Percentiles rank a stretch among this genome's conserved stretches.
These are phyloP conservation scores for Mycena citricolor DNA, from an alignment of 1,284 basidiomycete species.

Conservation along the genomic window DNA sequence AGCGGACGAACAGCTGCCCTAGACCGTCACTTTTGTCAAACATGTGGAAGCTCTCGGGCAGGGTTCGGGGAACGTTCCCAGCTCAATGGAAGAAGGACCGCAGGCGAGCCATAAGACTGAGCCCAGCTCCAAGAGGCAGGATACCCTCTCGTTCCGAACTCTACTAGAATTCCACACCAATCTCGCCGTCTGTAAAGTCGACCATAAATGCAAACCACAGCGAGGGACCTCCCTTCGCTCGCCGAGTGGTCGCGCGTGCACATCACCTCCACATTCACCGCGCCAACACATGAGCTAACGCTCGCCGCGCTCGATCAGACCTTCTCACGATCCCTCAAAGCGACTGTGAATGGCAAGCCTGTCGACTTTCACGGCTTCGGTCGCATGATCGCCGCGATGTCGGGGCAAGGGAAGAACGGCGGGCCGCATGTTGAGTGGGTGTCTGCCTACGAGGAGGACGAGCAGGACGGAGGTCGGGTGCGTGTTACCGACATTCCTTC, in stretches of 20 bases:
- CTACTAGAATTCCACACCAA: too few relatives aligned
- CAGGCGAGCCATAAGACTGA: too few relatives aligned
- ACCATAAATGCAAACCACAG: too few relatives aligned
- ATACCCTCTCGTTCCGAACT: too few relatives aligned
- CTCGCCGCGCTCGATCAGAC: constrained; percentile 5
- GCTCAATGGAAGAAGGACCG: too few relatives aligned
- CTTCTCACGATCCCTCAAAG: constrained; percentile 13
- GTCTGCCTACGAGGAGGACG: constrained; percentile 5
- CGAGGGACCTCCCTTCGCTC: constrained; percentile 7
- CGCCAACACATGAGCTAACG: constrained; percentile 10
- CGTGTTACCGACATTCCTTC: background rate
- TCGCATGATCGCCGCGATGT: constrained; percentile 2
- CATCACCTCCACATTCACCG: constrained; percentile 5
- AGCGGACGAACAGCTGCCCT: too few relatives aligned
- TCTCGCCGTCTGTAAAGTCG: too few relatives aligned
- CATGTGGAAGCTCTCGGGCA: too few relatives aligned
- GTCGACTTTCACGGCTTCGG: constrained; percentile 12
- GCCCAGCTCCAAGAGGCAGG: too few relatives aligned
- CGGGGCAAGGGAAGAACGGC: background rate
- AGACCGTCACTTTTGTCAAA: too few relatives aligned
- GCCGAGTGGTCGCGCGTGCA: constrained; percentile 10
- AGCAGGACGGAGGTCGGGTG: constrained; percentile 10
- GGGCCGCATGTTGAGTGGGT: constrained; percentile 12
- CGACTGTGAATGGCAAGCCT: constrained; percentile 11
- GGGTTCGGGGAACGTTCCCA: too few relatives aligned